Conservation (phyloP, 2,329 filamentous ascomycete species). For the Tolypocladium tundrense region DNA sequence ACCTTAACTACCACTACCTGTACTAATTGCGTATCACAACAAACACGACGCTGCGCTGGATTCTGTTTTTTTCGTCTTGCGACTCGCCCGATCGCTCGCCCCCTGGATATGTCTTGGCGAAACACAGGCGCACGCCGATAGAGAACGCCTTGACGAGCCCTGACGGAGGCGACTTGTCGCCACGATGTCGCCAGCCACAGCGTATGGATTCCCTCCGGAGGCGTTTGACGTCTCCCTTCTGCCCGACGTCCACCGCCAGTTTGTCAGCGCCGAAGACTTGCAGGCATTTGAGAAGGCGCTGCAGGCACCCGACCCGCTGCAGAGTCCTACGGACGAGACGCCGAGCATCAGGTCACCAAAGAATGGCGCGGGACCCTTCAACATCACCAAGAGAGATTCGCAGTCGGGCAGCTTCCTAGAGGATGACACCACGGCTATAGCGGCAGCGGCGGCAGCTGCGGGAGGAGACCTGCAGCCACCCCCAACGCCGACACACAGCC, state of each 20-base stretch:
- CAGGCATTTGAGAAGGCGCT: slow-evolving; percentile 72
- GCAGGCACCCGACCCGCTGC: slow-evolving; percentile 66
- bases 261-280: slow-evolving; percentile 63
- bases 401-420: slow-evolving; percentile 16
- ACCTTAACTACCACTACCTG: background rate
- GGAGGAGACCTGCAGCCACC: slow-evolving; percentile 22
- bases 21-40: background rate
- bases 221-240: slow-evolving; percentile 59
- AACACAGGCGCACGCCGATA: background rate
- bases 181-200: slow-evolving; percentile 14
- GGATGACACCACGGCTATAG: slow-evolving; percentile 24
- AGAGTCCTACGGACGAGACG: slow-evolving; percentile 46
- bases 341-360: slow-evolving; percentile 30
- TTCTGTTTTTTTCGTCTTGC: background rate
- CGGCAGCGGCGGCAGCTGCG: slow-evolving; percentile 27
- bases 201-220: slow-evolving; percentile 49
- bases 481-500: slow-evolving; percentile 13
- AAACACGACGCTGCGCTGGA: background rate
- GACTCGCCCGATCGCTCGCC: background rate
- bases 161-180: background rate
- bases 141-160: background rate
- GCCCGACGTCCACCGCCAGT: slow-evolving; percentile 73
- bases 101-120: background rate
- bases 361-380: slow-evolving; percentile 25
- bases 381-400: slow-evolving; percentile 32